Evolutionary conservation across 345 rosid species (phyloP).

Genomic region (Litchi chinensis): DNA sequence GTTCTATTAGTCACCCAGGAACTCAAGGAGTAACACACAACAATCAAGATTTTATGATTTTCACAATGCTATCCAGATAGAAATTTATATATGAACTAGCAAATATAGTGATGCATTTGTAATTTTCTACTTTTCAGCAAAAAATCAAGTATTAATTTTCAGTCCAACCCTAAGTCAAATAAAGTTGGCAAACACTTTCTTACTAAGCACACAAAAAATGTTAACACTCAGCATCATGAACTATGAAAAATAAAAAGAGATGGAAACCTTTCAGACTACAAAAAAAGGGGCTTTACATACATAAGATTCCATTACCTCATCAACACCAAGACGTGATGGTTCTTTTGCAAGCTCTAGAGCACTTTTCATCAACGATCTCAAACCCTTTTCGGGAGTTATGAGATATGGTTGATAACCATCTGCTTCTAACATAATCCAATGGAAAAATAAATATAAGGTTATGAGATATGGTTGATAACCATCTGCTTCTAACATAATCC

Average conservation of each 20-base stretch:
- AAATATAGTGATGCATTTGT: neutral
- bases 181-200: neutral
- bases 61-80: constrained; percentile 2
- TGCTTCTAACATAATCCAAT: constrained; percentile 75
- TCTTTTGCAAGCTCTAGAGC: constrained; percentile 83
- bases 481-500: constrained; percentile 84
- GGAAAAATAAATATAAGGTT: constrained; percentile 2
- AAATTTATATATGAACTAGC: neutral
- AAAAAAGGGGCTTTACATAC: neutral
- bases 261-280: neutral
- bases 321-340: constrained; percentile 75
- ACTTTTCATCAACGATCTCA: constrained; percentile 73
- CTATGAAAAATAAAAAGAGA: neutral
- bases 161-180: constrained; percentile 5
- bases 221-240: neutral
- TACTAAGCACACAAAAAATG: neutral
- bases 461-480: constrained; percentile 81
- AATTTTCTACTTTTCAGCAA: neutral
- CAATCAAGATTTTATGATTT: constrained; percentile 1
- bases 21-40: constrained; percentile 3
- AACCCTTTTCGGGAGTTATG: constrained; percentile 81
- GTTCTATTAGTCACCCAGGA: constrained; percentile 11
- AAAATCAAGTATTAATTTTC: neutral
- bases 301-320: constrained; percentile 53
- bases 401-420: constrained; percentile 92